Percentiles rank a stretch among this genome's conserved stretches.
phyloP scores from a whole-genome alignment of 805 yeast species.

The Wickerhamiella alocasiicola region DNA sequence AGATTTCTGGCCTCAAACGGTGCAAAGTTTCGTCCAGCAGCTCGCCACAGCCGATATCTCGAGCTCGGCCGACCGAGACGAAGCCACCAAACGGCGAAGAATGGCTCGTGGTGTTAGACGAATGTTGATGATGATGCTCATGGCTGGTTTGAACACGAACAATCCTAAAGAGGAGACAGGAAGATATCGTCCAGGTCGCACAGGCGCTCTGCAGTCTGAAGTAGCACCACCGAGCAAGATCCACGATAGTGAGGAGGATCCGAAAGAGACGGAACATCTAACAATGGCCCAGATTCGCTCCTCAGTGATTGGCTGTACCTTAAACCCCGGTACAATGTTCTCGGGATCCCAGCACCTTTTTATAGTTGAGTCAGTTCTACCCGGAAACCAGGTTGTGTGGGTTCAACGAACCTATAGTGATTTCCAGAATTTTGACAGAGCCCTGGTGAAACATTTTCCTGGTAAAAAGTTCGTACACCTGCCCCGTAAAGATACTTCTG shows the following conservation, averaged over 20 bases:
- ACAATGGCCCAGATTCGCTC: constrained; percentile 23
- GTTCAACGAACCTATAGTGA: constrained; percentile 56
- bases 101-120: constrained; percentile 49
- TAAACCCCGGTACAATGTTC: constrained; percentile 22
- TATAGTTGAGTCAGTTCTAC: constrained; percentile 22
- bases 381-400: constrained; percentile 30
- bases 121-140: constrained; percentile 53
- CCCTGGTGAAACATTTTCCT: constrained; percentile 45
- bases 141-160: constrained; percentile 55
- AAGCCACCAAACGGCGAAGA: constrained; percentile 57
- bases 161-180: constrained; percentile 3
- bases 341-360: constrained; percentile 18
- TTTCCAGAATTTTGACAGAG: constrained; percentile 45
- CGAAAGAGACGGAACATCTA: neutral
- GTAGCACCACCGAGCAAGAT: neutral
- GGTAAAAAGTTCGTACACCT: constrained; percentile 50
- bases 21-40: constrained; percentile 72
- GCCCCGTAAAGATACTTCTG: constrained; percentile 38
- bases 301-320: constrained; percentile 53
- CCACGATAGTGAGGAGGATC: neutral
- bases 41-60: constrained; percentile 63
- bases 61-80: constrained; percentile 61
- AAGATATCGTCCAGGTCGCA: neutral
- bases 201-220: constrained; percentile 1
- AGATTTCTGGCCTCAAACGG: constrained; percentile 66